phyloP scores from a whole-genome alignment of 1,284 basidiomycete species.

The Malassezia caprae region DNA sequence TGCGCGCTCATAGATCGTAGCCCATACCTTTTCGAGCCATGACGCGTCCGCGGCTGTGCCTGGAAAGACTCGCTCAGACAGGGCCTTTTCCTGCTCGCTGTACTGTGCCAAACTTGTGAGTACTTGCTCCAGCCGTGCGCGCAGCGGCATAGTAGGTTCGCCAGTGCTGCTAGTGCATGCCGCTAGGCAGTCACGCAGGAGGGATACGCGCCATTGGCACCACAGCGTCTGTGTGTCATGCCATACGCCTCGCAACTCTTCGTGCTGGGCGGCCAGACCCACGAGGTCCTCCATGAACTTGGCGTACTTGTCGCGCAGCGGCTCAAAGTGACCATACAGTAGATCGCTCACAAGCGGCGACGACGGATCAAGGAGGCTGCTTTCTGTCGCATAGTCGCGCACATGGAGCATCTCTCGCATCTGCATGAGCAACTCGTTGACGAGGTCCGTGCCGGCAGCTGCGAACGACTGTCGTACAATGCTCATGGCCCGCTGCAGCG shows the following conservation, averaged over 20 bases:
- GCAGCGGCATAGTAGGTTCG: not conserved
- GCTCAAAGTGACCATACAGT: not conserved
- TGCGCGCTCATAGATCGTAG: not conserved
- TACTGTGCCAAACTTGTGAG: not conserved
- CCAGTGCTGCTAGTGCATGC: not conserved
- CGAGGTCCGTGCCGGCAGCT: not conserved
- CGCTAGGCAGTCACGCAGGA: not conserved
- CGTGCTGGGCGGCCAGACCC: not conserved
- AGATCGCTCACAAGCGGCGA: not conserved
- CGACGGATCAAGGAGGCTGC: not conserved
- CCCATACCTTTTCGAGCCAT: not conserved
- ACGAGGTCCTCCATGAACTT: constrained; percentile 2
- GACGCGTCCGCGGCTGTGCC: not conserved
- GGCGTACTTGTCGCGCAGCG: not conserved
- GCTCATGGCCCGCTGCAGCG: constrained; percentile 3
- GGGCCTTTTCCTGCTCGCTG: not conserved
- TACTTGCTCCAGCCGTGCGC: not conserved
- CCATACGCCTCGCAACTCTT: not conserved
- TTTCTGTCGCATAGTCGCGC: constrained; percentile 3
- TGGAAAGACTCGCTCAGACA: not conserved
- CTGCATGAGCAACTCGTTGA: not conserved
- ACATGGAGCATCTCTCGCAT: constrained; percentile 1
- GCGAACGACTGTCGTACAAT: constrained; percentile 2
- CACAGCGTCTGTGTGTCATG: not conserved
- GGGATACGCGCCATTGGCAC: constrained; percentile 4